Conservation (phyloP, 2,329 filamentous ascomycete genomes). For the Myrmaecium sp. region DNA sequence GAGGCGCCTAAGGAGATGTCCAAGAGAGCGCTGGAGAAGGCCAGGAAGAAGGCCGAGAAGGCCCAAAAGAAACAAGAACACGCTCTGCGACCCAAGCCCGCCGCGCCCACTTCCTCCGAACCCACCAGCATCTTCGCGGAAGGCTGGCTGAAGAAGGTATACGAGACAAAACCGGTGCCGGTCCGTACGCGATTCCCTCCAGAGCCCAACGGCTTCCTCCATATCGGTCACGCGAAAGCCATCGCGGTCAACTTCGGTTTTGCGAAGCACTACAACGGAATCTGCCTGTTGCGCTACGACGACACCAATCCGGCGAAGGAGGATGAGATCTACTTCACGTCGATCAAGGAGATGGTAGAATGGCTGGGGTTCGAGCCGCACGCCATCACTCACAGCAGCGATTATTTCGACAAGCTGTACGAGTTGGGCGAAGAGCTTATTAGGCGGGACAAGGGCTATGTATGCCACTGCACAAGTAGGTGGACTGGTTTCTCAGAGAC, state of each 20-base stretch:
- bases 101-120: conserved; percentile 12
- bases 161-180: conserved; percentile 31
- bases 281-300: conserved; percentile 66
- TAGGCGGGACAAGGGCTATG: conserved; percentile 49
- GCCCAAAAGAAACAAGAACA: conserved; percentile 25
- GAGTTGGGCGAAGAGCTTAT: conserved; percentile 79
- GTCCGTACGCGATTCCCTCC: conserved; percentile 34
- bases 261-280: conserved; percentile 64
- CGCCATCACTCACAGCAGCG: conserved; percentile 70
- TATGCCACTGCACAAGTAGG: conserved; percentile 64
- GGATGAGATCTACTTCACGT: conserved; percentile 72
- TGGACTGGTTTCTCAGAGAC: conserved; percentile 2
- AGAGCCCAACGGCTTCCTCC: conserved; percentile 76
- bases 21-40: conserved; percentile 32
- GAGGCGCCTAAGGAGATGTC: conserved; percentile 13
- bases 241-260: conserved; percentile 96
- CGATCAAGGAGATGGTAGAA: conserved; percentile 73
- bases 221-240: conserved; percentile 88
- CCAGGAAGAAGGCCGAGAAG: conserved; percentile 31
- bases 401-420: conserved; percentile 80
- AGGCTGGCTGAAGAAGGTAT: conserved; percentile 33
- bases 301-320: conserved; percentile 93
- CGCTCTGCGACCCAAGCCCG: conserved; percentile 22
- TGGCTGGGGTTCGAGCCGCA: conserved; percentile 78
- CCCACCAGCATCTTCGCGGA: conserved; percentile 27